phyloP scores from a whole-genome alignment of 352 stramenopile genomes.

The Globisporangium apiculatum region DNA sequence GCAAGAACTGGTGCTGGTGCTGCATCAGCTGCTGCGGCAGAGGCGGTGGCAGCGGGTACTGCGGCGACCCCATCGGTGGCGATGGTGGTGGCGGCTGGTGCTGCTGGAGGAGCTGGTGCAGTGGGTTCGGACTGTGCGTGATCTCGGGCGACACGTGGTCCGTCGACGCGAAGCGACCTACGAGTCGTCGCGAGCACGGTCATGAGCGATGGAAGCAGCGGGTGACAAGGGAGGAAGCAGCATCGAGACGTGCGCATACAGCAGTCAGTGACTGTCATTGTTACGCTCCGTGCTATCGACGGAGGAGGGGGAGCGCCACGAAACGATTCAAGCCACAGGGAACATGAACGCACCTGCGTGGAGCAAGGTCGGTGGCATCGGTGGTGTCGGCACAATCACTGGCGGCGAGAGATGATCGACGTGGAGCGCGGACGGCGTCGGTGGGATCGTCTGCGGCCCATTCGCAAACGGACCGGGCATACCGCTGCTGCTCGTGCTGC shows the following conservation, averaged over 20 bases:
- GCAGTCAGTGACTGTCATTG: too few relatives aligned
- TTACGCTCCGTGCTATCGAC: too few relatives aligned
- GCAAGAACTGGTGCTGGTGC: slow-evolving; percentile 44
- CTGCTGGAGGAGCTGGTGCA: slow-evolving; percentile 63
- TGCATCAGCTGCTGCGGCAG: slow-evolving; percentile 22
- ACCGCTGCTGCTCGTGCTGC: slow-evolving; percentile 32
- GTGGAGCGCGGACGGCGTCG: slow-evolving; percentile 10
- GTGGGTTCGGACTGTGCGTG: slow-evolving; percentile 52
- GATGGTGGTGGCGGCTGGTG: slow-evolving; percentile 26
- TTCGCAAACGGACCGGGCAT: slow-evolving; percentile 9
- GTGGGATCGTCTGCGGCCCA: slow-evolving; percentile 21
- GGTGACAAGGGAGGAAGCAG: too few relatives aligned
- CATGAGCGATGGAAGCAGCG: not conserved
- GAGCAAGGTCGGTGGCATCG: slow-evolving; percentile 6
- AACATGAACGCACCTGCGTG: slow-evolving; percentile 11
- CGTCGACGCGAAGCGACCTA: slow-evolving; percentile 40
- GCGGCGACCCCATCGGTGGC: slow-evolving; percentile 13
- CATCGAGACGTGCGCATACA: too few relatives aligned
- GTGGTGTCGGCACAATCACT: slow-evolving; percentile 10
- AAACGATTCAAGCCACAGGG: not conserved
- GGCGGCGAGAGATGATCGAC: slow-evolving; percentile 9
- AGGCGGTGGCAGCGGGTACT: slow-evolving; percentile 17
- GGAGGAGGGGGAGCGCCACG: slow-evolving; percentile 3
- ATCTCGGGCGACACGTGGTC: slow-evolving; percentile 58
- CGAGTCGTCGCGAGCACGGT: not conserved